phyloP scores from a whole-genome alignment of 208 protist species.

The Trypanosoma scelopori region DNA sequence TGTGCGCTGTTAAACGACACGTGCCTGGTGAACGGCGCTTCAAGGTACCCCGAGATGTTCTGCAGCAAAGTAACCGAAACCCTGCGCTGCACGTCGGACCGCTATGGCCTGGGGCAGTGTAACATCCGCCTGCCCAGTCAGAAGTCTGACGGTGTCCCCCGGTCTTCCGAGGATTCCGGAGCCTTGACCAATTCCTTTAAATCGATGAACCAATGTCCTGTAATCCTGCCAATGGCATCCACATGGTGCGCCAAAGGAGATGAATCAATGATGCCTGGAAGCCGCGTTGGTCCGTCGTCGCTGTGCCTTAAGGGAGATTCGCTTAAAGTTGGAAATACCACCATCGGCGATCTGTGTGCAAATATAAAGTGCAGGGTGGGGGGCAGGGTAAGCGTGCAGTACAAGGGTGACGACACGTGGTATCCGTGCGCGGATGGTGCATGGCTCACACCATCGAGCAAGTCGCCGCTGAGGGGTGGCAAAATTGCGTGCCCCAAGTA shows the following conservation, averaged over 20 bases:
- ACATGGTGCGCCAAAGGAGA: neutral
- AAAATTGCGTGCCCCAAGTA: conserved; percentile 13
- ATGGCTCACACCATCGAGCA: neutral
- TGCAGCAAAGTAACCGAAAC: conserved; percentile 9
- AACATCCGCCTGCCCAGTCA: neutral
- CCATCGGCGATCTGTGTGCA: conserved; percentile 11
- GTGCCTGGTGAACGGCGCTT: conserved; percentile 35
- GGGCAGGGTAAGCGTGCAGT: neutral
- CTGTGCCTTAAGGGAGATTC: conserved; percentile 3
- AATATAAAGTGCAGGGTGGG: conserved; percentile 2
- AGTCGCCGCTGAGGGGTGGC: neutral
- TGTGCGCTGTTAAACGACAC: conserved; percentile 48
- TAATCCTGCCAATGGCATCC: neutral
- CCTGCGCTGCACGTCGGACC: conserved; percentile 33
- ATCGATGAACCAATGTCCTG: conserved; percentile 5
- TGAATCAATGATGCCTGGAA: neutral
- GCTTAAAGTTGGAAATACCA: neutral
- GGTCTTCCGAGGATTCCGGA: conserved; percentile 1
- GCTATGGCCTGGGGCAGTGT: conserved; percentile 28
- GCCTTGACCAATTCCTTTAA: conserved; percentile 16
- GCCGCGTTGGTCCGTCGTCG: neutral
- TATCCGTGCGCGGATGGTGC: neutral
- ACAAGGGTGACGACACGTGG: neutral
- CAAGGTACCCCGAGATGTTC: conserved; percentile 50
- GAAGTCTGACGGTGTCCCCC: neutral